Evolutionary conservation across 2,329 filamentous ascomycete species (phyloP).

Genomic region (Hymenoscyphus occultus): DNA sequence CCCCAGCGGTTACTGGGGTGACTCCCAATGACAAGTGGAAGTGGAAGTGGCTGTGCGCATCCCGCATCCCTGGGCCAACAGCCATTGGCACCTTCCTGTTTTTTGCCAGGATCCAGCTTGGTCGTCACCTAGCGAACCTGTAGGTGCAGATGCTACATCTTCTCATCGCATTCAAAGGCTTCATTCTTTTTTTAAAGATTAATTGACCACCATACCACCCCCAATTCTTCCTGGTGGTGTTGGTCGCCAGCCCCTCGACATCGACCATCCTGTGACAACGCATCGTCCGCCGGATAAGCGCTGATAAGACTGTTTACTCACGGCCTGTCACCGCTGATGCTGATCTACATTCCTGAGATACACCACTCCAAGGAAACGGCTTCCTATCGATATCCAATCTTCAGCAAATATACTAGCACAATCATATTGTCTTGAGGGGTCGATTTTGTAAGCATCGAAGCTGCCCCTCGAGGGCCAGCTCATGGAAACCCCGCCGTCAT

Average conservation of each 20-base stretch:
- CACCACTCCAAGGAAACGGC: slow-evolving; percentile 7
- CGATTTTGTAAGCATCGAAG: slow-evolving; percentile 8
- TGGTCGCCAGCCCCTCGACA: not conserved
- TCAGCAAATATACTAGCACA: not conserved
- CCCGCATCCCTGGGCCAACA: no score
- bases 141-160: no score
- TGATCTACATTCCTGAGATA: slow-evolving; percentile 10
- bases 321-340: slow-evolving; percentile 1
- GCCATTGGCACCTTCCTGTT: no score
- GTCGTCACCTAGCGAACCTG: no score
- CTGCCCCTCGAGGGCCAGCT: slow-evolving; percentile 24
- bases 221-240: not conserved
- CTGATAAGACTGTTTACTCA: not conserved
- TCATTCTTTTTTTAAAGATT: not conserved
- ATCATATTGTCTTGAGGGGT: not conserved
- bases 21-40: no score
- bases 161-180: not conserved
- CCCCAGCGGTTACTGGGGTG: no score
- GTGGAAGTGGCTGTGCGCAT: no score
- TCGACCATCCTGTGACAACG: not conserved
- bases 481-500: slow-evolving; percentile 26
- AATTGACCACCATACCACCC: not conserved
- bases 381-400: slow-evolving; percentile 17
- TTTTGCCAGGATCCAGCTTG: no score
- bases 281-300: not conserved